Percentiles rank a stretch among this genome's conserved stretches.
These are phyloP conservation scores for Wallemia mellicola DNA, from an alignment of 1,284 basidiomycete genomes.

Conservation along the genomic window DNA sequence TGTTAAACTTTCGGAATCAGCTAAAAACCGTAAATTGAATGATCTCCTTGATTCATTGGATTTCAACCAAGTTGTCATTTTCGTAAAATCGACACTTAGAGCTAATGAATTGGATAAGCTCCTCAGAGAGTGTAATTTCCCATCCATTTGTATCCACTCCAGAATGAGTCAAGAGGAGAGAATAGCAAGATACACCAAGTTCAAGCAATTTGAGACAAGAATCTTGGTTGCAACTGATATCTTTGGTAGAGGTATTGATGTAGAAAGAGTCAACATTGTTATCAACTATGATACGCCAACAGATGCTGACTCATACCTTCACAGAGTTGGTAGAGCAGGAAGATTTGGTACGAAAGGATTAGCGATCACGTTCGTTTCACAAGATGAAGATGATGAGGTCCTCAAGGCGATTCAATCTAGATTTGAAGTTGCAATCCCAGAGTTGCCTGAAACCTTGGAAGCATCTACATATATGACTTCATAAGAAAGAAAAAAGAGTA, in stretches of 20 bases:
- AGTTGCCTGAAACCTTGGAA: constrained; percentile 23
- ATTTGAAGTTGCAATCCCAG: constrained; percentile 77
- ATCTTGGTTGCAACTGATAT: constrained; percentile 83
- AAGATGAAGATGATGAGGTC: constrained; percentile 71
- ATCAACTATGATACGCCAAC: constrained; percentile 85
- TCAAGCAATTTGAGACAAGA: constrained; percentile 98
- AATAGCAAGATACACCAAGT: constrained; percentile 89
- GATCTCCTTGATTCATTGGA: constrained; percentile 85
- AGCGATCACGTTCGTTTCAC: constrained; percentile 87
- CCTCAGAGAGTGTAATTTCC: constrained; percentile 91
- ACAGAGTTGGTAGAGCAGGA: constrained; percentile 96
- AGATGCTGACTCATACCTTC: constrained; percentile 92
- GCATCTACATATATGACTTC: constrained; percentile 13
- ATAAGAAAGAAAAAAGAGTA: neutral
- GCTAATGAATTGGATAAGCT: constrained; percentile 92
- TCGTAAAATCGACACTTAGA: constrained; percentile 89
- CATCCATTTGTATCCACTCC: constrained; percentile 89
- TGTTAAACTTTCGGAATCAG: constrained; percentile 75
- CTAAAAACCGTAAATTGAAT: constrained; percentile 94
- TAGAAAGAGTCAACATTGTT: constrained; percentile 89
- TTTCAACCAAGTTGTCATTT: constrained; percentile 98
- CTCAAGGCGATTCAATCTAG: constrained; percentile 67
- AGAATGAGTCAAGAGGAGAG: constrained; percentile 81
- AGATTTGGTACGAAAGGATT: constrained; percentile 98
- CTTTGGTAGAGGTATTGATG: constrained; percentile 79